phyloP scores from a whole-genome alignment of 805 yeast genomes.

The Ogataea paradorogensis region DNA sequence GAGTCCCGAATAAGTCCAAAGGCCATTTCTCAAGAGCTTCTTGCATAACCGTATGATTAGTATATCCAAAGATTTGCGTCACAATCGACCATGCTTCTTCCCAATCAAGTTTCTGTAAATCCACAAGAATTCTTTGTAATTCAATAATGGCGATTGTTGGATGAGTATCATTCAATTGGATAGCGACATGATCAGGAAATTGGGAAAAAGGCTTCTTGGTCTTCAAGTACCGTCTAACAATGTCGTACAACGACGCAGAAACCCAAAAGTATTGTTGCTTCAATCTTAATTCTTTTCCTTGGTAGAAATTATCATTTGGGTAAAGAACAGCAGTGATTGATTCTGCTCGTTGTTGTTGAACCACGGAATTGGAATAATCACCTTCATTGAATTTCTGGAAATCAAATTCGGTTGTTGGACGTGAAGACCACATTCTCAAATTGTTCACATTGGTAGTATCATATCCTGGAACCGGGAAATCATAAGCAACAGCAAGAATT shows the following conservation, averaged over 20 bases:
- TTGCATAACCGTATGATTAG: slow-evolving; percentile 92
- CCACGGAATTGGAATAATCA: slow-evolving; percentile 81
- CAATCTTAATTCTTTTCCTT: slow-evolving; percentile 87
- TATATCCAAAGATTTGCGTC: slow-evolving; percentile 78
- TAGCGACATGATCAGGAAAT: slow-evolving; percentile 83
- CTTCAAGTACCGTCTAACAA: slow-evolving; percentile 85
- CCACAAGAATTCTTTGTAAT: slow-evolving; percentile 80
- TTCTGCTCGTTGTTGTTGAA: slow-evolving; percentile 84
- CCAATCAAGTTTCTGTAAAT: slow-evolving; percentile 80
- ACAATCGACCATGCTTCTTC: slow-evolving; percentile 84
- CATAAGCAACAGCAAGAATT: slow-evolving; percentile 85
- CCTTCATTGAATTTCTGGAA: slow-evolving; percentile 88
- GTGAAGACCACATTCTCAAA: slow-evolving; percentile 85
- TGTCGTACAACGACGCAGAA: slow-evolving; percentile 88
- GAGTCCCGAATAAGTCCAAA: slow-evolving; percentile 67
- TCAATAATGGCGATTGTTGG: slow-evolving; percentile 91
- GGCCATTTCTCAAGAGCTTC: slow-evolving; percentile 98
- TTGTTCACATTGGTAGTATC: slow-evolving; percentile 81
- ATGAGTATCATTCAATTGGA: slow-evolving; percentile 92
- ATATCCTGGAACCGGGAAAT: slow-evolving; percentile 91
- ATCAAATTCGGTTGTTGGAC: slow-evolving; percentile 88
- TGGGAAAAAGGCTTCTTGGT: slow-evolving; percentile 72
- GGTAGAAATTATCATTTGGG: slow-evolving; percentile 90
- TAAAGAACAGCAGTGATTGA: slow-evolving; percentile 88
- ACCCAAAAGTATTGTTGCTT: slow-evolving; percentile 98